Evolutionary conservation across 306 rosid species (phyloP).

Genomic region (Neltuma alba): DNA sequence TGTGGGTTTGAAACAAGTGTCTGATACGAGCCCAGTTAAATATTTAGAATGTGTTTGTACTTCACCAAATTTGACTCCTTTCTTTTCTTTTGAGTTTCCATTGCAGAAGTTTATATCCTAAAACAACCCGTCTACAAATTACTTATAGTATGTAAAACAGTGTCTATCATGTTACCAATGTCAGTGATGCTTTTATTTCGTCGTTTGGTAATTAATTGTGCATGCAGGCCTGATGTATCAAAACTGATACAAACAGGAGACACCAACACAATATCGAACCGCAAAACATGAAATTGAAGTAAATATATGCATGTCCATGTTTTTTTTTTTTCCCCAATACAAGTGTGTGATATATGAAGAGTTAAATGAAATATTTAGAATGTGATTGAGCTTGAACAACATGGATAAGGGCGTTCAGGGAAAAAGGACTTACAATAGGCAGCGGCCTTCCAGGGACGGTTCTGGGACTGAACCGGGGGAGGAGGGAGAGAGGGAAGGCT

Average conservation of each 20-base stretch:
- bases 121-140: constrained; percentile 32
- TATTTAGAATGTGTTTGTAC: too few relatives aligned
- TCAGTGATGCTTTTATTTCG: not conserved
- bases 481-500: constrained; percentile 72
- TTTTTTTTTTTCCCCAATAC: too few relatives aligned
- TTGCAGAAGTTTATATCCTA: not conserved
- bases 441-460: constrained; percentile 65
- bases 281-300: too few relatives aligned
- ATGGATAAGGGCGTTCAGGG: not conserved
- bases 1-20: not conserved
- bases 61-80: not conserved
- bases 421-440: constrained; percentile 61
- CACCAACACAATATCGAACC: not conserved
- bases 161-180: not conserved
- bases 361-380: not conserved
- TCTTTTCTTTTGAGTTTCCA: not conserved
- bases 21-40: too few relatives aligned
- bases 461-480: constrained; percentile 58
- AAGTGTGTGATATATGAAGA: too few relatives aligned
- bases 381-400: not conserved
- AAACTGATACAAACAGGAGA: not conserved
- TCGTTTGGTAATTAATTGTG: not conserved
- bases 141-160: not conserved
- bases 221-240: not conserved
- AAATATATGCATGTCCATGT: too few relatives aligned